phyloP scores from a whole-genome alignment of 441 rosid genomes.

The Populus tomentosa region DNA sequence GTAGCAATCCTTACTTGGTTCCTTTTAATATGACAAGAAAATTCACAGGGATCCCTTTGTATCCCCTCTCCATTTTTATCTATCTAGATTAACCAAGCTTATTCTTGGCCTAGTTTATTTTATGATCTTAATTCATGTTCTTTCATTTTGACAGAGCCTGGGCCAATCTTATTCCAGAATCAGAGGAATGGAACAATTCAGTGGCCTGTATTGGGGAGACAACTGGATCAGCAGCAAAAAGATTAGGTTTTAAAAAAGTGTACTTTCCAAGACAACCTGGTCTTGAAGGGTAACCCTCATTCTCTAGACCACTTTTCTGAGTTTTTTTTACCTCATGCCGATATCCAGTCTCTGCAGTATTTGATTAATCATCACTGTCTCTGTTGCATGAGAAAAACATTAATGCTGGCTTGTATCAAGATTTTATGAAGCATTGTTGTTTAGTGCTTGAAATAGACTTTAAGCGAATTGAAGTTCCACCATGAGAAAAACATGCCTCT shows the following conservation, averaged over 20 bases:
- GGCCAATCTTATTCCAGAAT: slow-evolving; percentile 58
- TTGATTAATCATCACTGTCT: not conserved
- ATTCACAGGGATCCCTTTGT: not conserved
- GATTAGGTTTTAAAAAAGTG: slow-evolving; percentile 62
- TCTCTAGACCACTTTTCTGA: not conserved
- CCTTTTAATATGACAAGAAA: not conserved
- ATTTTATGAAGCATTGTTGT: not conserved
- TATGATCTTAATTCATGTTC: slow-evolving; percentile 16
- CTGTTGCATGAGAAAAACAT: not conserved
- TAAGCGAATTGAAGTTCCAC: not conserved
- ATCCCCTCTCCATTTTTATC: not conserved
- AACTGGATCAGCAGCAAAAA: slow-evolving; percentile 82
- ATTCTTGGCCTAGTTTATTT: not conserved
- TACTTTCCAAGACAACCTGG: slow-evolving; percentile 79
- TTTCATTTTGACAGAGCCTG: slow-evolving; percentile 59
- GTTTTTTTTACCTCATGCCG: not conserved
- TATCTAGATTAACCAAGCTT: not conserved
- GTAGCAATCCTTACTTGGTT: slow-evolving; percentile 7
- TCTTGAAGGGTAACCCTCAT: slow-evolving; percentile 69
- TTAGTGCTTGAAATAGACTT: slow-evolving; percentile 9
- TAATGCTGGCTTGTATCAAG: not conserved
- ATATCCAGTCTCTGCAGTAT: not conserved
- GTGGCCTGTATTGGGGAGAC: slow-evolving; percentile 96
- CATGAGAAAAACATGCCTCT: not conserved
- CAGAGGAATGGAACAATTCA: slow-evolving; percentile 52